These are phyloP conservation scores for Ogataea methylovora DNA, from an alignment of 805 yeast genomes.

Conservation along the genomic window DNA sequence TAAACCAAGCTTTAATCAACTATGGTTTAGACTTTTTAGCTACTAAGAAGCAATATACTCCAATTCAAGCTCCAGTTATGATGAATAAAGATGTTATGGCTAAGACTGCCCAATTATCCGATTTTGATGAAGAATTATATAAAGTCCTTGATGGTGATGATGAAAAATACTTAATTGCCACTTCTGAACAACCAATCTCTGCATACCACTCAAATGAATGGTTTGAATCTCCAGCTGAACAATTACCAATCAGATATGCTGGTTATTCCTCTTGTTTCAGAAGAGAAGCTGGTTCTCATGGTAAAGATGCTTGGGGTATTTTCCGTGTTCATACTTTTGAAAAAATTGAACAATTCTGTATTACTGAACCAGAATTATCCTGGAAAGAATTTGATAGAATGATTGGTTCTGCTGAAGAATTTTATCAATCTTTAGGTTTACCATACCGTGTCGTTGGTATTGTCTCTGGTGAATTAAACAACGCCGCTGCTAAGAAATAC, in stretches of 20 bases:
- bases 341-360: constrained; percentile 92
- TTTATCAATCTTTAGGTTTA: constrained; percentile 82
- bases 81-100: constrained; percentile 99
- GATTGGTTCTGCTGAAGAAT: constrained; percentile 87
- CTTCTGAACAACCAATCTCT: constrained; percentile 98
- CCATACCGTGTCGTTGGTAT: constrained; percentile 98
- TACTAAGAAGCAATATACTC: constrained; percentile 61
- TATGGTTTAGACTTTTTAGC: constrained; percentile 85
- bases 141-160: constrained; percentile 96
- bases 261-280: constrained; percentile 99
- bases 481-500: constrained; percentile 98
- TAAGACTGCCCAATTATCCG: constrained; percentile 95
- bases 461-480: constrained; percentile 97
- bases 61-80: constrained; percentile 98
- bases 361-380: constrained; percentile 96
- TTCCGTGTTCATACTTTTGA: constrained; percentile 98
- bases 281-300: constrained; percentile 99
- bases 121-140: constrained; percentile 96
- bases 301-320: constrained; percentile 99
- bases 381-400: constrained; percentile 96
- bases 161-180: constrained; percentile 95
- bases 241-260: constrained; percentile 92
- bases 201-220: constrained; percentile 97
- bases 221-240: constrained; percentile 97
- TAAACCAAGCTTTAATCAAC: constrained; percentile 96